phyloP scores from a whole-genome alignment of 257 asterid species.

The Plantago elongata region DNA sequence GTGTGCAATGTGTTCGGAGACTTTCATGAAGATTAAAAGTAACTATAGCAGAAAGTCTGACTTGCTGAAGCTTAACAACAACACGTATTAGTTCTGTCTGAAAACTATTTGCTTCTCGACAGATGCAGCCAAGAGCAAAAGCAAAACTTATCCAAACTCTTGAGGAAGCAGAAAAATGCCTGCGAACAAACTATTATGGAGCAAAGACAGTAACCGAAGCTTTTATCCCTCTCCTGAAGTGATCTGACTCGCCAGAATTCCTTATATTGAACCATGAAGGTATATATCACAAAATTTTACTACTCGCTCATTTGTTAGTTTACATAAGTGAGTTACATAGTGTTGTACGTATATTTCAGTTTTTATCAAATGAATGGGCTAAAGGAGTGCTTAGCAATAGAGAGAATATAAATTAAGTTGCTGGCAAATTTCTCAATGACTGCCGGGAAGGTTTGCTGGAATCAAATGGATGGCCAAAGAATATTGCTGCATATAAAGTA shows the following conservation, averaged over 20 bases:
- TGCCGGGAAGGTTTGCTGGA: conserved; percentile 27
- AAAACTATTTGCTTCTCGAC: conserved; percentile 11
- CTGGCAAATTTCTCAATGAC: conserved; percentile 29
- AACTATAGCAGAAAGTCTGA: no score
- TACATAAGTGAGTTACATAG: no score
- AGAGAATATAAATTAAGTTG: conserved; percentile 34
- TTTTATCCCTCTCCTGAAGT: no score
- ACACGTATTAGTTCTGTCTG: no score
- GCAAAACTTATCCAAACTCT: conserved; percentile 17
- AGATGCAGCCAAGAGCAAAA: conserved; percentile 11
- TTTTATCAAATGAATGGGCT: conserved; percentile 40
- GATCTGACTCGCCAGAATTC: no score
- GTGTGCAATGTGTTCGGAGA: no score
- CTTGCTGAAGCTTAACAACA: no score
- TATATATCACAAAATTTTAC: no score
- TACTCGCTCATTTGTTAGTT: no score
- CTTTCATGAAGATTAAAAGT: no score
- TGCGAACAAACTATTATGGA: conserved; percentile 22
- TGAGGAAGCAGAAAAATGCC: conserved; percentile 38
- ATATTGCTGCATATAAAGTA: conserved; percentile 36
- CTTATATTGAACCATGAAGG: no score
- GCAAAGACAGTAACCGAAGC: not conserved
- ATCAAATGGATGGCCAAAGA: conserved; percentile 43
- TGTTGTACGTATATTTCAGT: conserved; percentile 21
- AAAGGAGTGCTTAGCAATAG: conserved; percentile 24